A percentile compares a stretch with the other conserved stretches of the same genome.
Evolutionary conservation across 768 basidiomycete species (phyloP).

Genomic region (Naematelia encephala): DNA sequence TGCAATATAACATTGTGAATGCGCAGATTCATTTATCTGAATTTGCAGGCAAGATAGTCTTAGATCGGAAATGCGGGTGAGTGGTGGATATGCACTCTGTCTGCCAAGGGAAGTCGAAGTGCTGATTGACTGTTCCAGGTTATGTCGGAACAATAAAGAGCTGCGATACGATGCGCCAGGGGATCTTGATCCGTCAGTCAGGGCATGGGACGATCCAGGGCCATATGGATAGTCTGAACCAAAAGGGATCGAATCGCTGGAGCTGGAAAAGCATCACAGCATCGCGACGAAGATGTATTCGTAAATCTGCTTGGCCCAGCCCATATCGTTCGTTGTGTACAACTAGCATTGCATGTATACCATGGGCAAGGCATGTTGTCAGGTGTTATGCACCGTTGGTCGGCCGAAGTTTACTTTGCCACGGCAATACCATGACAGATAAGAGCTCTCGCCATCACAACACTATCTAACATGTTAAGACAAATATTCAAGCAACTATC

Average conservation of each 20-base stretch:
- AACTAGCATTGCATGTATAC: background rate
- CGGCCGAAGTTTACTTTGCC: too few species aligned
- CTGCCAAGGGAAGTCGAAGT: background rate
- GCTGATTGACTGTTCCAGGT: constrained; percentile 7
- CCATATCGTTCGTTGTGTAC: background rate
- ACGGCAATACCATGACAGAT: background rate
- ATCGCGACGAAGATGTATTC: background rate
- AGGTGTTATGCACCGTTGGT: too few species aligned
- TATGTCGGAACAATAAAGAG: constrained; percentile 34
- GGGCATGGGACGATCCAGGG: constrained; percentile 39
- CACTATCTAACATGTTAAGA: background rate
- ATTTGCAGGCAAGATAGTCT: constrained; percentile 51
- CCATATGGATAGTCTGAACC: background rate
- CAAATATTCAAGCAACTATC: background rate
- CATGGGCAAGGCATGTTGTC: too few species aligned
- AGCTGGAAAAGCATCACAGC: background rate
- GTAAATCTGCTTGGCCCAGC: too few species aligned
- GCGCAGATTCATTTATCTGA: constrained; percentile 85
- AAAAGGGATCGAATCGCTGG: background rate
- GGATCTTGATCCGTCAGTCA: constrained; percentile 32
- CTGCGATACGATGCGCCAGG: constrained; percentile 37
- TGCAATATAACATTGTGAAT: constrained; percentile 82
- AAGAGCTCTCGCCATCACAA: too few species aligned
- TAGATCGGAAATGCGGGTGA: constrained; percentile 46
- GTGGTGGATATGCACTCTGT: constrained; percentile 5